Conservation (phyloP, 2,329 filamentous ascomycete genomes). For the Tolypocladium inflatum region DNA sequence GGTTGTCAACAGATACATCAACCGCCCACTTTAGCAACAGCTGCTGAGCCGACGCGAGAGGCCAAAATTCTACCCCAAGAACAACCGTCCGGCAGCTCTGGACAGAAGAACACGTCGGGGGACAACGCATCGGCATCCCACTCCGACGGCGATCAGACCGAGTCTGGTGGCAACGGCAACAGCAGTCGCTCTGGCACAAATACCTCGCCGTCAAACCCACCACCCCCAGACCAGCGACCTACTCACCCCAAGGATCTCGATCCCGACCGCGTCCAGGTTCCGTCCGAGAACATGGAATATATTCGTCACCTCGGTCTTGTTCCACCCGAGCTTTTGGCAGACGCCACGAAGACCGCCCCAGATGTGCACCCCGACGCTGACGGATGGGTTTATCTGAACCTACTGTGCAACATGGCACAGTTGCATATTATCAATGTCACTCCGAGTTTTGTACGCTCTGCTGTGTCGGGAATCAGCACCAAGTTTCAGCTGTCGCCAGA, state of each 20-base stretch:
- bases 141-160: constrained; percentile 37
- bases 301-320: constrained; percentile 64
- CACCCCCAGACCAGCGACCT: constrained; percentile 59
- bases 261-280: constrained; percentile 65
- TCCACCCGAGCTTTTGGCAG: constrained; percentile 43
- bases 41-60: constrained; percentile 32
- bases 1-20: constrained; percentile 22
- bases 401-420: constrained; percentile 74
- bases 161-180: constrained; percentile 27
- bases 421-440: constrained; percentile 80
- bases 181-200: constrained; percentile 19
- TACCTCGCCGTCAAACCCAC: constrained; percentile 28
- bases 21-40: constrained; percentile 12
- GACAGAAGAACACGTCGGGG: constrained; percentile 30
- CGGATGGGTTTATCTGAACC: constrained; percentile 75
- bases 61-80: constrained; percentile 34
- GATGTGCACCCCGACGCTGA: constrained; percentile 54
- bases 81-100: constrained; percentile 14
- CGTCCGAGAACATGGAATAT: constrained; percentile 70
- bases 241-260: constrained; percentile 71
- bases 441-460: constrained; percentile 63
- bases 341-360: constrained; percentile 23
- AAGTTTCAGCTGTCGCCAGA: constrained; percentile 72
- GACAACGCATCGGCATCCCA: constrained; percentile 36
- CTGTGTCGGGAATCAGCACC: constrained; percentile 59